Base-by-base conservation (phyloP, 2,329 filamentous ascomycete species). In the Tetracladium maxilliforme region DNA sequence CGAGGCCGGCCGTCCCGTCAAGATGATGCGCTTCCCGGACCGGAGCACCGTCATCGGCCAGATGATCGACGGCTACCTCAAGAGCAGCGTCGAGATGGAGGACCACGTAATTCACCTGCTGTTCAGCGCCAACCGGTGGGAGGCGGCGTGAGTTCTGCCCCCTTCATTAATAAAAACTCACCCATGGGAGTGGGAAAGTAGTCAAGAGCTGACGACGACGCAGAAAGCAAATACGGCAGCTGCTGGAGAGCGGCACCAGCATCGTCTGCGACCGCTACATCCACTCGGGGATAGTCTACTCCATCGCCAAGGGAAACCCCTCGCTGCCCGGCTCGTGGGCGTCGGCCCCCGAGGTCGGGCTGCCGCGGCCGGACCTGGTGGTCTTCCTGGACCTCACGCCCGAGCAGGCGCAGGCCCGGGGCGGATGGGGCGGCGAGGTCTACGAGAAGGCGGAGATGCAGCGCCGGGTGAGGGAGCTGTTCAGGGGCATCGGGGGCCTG, bases 221-320 rank as follows among this genome's bases (percentile, higher is more conserved):
- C 30, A 70, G 64, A 3, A 54, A 58, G 36, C 51, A 52, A 24
- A 73, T 75, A 22, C 43, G 56, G 11, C 29, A 50, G 2, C 54
- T 67, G 6, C 49, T 94, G 6, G 52, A 58, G 1, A 48, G 58
- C 2, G 86, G 87, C 7, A 73, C 63, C 12, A 90, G 71, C 0
- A 64, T 98, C 16, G 60, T 98, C 19, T 74, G 87, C 37, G 90
- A 98, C 50, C 74, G 90, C 23, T 98, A 95, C 56, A 92, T 92
- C 47, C 87, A 93, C 57, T 90, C 80, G 12, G 90, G 90, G 27
- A 80, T 86, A 29, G 83, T 94, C 24, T 98, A 95, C 56, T 83
- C 76, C 14, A 82, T 83, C 1, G 87, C 90, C 4, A 95, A 95
- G 46, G 61, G 70, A 22, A 82, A 81, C 37, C 68, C 74, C 0